Evolutionary conservation across 2,329 filamentous ascomycete species (phyloP).

Genomic region (Hortaea werneckii): DNA sequence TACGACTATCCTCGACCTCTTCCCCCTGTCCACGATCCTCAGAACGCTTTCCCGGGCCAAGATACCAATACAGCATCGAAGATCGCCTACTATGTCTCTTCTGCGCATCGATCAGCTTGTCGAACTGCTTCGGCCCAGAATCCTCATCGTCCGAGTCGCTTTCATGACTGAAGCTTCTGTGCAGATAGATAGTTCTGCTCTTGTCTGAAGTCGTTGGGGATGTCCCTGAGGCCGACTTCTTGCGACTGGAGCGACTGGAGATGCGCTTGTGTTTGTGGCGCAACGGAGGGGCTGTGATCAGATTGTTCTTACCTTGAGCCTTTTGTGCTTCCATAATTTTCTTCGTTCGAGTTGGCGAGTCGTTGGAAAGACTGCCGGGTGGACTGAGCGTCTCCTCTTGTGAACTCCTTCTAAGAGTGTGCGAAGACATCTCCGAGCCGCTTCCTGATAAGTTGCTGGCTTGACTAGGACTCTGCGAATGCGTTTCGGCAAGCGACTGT

Average conservation of each 20-base stretch:
- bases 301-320: background rate
- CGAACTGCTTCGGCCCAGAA: background rate
- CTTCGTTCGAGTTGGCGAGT: no score
- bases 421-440: slow-evolving; percentile 3
- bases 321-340: background rate
- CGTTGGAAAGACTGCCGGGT: background rate
- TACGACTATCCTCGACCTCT: background rate
- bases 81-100: background rate
- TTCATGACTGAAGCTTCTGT: background rate
- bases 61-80: slow-evolving; percentile 2
- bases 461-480: background rate
- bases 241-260: background rate
- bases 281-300: background rate
- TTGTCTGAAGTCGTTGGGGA: background rate
- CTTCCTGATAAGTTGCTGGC: background rate
- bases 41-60: background rate
- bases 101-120: background rate
- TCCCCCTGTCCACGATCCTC: background rate
- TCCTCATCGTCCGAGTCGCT: background rate
- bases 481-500: background rate
- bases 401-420: slow-evolving; percentile 1
- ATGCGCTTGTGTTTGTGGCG: background rate
- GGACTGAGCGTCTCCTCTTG: slow-evolving; percentile 1
- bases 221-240: background rate
- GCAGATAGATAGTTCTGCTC: background rate